A percentile compares a stretch with the other conserved stretches of the same genome.
These are phyloP conservation scores for Rhizopogon vesiculosus DNA, from an alignment of 768 basidiomycete genomes.

Conservation along the genomic window DNA sequence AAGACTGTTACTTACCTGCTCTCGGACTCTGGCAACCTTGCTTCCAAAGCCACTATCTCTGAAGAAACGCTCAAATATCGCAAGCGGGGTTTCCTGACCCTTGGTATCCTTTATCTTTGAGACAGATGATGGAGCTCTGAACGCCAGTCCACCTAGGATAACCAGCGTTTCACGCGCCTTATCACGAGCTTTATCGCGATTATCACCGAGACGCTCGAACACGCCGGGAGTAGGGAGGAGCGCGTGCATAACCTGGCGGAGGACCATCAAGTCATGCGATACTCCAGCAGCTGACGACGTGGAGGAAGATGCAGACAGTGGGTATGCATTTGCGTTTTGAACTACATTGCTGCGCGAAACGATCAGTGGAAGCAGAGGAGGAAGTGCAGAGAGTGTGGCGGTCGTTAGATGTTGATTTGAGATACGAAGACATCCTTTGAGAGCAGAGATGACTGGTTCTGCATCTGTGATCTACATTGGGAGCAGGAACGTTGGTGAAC, in stretches of 20 bases:
- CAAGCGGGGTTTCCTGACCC: conserved; percentile 62
- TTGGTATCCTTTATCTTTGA: conserved; percentile 50
- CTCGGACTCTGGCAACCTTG: conserved; percentile 83
- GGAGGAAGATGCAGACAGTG: conserved; percentile 51
- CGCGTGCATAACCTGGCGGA: conserved; percentile 64
- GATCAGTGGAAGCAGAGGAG: conserved; percentile 60
- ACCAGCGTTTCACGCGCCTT: conserved; percentile 78
- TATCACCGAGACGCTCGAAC: conserved; percentile 79
- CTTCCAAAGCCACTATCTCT: conserved; percentile 70
- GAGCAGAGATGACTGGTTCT: conserved; percentile 60
- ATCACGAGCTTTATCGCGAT: conserved; percentile 61
- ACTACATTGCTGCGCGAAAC: conserved; percentile 35
- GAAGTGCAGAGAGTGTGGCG: conserved; percentile 69
- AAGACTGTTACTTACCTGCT: conserved; percentile 59
- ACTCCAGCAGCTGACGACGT: conserved; percentile 40
- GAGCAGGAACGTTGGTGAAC: background rate
- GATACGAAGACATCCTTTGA: conserved; percentile 74
- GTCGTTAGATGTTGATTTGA: conserved; percentile 79
- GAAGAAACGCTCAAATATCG: conserved; percentile 66
- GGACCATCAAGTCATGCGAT: conserved; percentile 46
- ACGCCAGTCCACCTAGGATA: conserved; percentile 67
- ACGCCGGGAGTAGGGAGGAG: conserved; percentile 75
- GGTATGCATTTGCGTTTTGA: conserved; percentile 20
- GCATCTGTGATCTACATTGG: conserved; percentile 60
- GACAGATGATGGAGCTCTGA: conserved; percentile 47